phyloP scores from a whole-genome alignment of 345 rosid genomes.

The Populus simonii region DNA sequence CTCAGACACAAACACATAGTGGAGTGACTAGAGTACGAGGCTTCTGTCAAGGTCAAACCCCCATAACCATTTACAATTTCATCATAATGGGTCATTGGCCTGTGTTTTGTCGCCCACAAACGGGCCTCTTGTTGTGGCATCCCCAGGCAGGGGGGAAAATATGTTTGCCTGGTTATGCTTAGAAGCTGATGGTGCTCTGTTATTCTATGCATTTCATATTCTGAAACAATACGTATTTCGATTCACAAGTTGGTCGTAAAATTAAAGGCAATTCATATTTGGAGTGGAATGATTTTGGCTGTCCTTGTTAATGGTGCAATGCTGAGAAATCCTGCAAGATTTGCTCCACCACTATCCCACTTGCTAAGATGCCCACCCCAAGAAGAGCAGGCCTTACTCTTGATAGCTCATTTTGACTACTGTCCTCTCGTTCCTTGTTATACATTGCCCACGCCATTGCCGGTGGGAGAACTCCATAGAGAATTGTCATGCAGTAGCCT shows the following conservation, averaged over 20 bases:
- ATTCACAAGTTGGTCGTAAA: not conserved
- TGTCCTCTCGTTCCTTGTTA: constrained; percentile 13
- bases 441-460: constrained; percentile 64
- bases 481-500: constrained; percentile 65
- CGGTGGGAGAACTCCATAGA: constrained; percentile 67
- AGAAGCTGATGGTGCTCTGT: no score
- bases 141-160: not conserved
- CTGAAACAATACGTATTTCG: not conserved
- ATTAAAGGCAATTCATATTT: not conserved
- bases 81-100: not conserved
- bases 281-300: not conserved
- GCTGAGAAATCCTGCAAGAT: constrained; percentile 35
- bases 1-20: no score
- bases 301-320: constrained; percentile 15
- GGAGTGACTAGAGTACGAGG: no score
- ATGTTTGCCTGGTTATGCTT: not conserved
- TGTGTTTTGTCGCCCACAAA: not conserved
- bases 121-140: not conserved
- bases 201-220: no score
- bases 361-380: constrained; percentile 46
- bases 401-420: constrained; percentile 17
- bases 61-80: not conserved
- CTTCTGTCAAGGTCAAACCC: not conserved
- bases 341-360: constrained; percentile 47
- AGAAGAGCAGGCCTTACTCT: constrained; percentile 38